A percentile compares a stretch with the other conserved stretches of the same genome.
Conservation (phyloP, 2,329 filamentous ascomycete genomes). For the Pseudophaeomoniella oleicola region DNA sequence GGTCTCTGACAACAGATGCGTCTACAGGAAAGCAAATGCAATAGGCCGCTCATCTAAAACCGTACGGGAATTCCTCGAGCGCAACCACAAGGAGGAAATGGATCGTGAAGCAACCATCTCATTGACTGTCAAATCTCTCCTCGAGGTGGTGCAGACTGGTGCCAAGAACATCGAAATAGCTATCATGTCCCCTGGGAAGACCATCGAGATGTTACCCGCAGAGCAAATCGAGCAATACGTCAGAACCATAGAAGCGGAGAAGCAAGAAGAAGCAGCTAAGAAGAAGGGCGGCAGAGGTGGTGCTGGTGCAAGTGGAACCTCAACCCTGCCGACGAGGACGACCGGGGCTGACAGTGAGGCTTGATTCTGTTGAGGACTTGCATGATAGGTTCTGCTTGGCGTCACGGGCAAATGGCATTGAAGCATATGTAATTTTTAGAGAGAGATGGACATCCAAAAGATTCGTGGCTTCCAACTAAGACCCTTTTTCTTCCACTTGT, state of each 20-base stretch:
- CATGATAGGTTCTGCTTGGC: background rate
- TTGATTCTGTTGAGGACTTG: slow-evolving; percentile 6
- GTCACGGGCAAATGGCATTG: background rate
- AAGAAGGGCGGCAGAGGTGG: slow-evolving; percentile 67
- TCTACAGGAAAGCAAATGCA: slow-evolving; percentile 86
- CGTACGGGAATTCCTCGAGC: slow-evolving; percentile 93
- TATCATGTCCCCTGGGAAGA: slow-evolving; percentile 86
- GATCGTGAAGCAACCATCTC: slow-evolving; percentile 91
- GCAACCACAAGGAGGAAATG: slow-evolving; percentile 98
- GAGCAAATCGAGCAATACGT: slow-evolving; percentile 96
- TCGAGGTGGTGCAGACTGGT: slow-evolving; percentile 96
- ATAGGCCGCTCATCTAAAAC: slow-evolving; percentile 98
- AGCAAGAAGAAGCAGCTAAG: slow-evolving; percentile 79
- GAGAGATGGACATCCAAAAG: too few species aligned
- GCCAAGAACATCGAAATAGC: slow-evolving; percentile 99
- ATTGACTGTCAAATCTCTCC: slow-evolving; percentile 90
- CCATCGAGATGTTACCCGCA: slow-evolving; percentile 81
- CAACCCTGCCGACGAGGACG: slow-evolving; percentile 55
- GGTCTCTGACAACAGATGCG: too few species aligned
- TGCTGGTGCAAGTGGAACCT: slow-evolving; percentile 27
- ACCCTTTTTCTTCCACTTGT: too few species aligned
- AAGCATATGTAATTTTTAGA: background rate
- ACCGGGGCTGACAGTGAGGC: slow-evolving; percentile 20
- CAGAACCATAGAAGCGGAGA: slow-evolving; percentile 98
- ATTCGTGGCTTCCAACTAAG: too few species aligned